These are phyloP conservation scores for Claviceps purpurea DNA, from an alignment of 2,329 filamentous ascomycete genomes.

Conservation along the genomic window DNA sequence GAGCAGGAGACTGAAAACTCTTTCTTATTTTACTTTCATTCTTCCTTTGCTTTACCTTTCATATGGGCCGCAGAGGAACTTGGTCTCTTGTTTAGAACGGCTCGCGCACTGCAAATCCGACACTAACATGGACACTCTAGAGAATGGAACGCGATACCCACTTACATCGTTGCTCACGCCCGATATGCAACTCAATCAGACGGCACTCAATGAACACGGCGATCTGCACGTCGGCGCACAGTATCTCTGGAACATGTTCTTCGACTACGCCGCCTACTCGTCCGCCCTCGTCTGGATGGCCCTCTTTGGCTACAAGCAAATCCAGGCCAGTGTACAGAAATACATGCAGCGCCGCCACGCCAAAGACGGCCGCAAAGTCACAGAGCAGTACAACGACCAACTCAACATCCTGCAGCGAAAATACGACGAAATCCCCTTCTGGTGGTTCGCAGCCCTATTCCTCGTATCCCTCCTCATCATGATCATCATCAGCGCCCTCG, in stretches of 20 bases:
- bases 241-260: slow-evolving; percentile 44
- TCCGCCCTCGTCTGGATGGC: slow-evolving; percentile 46
- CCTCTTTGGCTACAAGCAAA: slow-evolving; percentile 38
- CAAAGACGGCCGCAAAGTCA: slow-evolving; percentile 24
- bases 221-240: slow-evolving; percentile 45
- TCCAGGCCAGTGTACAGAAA: slow-evolving; percentile 31
- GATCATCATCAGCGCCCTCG: slow-evolving; percentile 34
- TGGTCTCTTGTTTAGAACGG: not conserved
- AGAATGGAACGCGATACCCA: slow-evolving; percentile 22
- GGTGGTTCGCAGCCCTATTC: slow-evolving; percentile 44
- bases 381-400: slow-evolving; percentile 43
- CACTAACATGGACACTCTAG: slow-evolving; percentile 4
- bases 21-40: not conserved
- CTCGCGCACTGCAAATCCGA: too few relatives aligned
- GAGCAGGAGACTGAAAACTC: too few relatives aligned
- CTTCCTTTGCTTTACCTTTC: not conserved
- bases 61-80: too few relatives aligned
- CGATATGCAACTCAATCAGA: slow-evolving; percentile 30
- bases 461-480: slow-evolving; percentile 32
- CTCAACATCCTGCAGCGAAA: slow-evolving; percentile 44
- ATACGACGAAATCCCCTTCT: slow-evolving; percentile 33
- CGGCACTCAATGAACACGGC: slow-evolving; percentile 33
- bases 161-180: slow-evolving; percentile 19
- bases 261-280: slow-evolving; percentile 45
- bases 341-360: slow-evolving; percentile 22